Percentiles rank a stretch among this genome's conserved stretches.
Conservation (phyloP, 768 basidiomycete genomes). For the Clitopilus hobsonii region DNA sequence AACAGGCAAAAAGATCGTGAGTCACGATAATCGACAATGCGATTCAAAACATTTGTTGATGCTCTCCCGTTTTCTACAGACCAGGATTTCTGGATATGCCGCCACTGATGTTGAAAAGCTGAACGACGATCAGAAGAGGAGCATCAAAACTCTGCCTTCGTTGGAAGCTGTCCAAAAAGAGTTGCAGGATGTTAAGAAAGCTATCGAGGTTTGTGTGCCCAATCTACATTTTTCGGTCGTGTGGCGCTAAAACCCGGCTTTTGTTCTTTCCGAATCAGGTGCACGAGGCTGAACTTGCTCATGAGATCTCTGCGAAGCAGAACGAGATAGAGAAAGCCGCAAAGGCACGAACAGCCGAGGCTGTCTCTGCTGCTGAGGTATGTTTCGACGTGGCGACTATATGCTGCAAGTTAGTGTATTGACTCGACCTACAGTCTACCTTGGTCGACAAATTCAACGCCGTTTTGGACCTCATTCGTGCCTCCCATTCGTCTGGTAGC, state of each 20-base stretch:
- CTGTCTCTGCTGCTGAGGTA: conserved; percentile 59
- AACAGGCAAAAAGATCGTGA: conserved; percentile 80
- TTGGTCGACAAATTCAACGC: conserved; percentile 39
- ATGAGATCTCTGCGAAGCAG: conserved; percentile 50
- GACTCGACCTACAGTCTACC: conserved; percentile 32
- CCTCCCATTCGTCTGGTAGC: conserved; percentile 43
- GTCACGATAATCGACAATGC: conserved; percentile 18
- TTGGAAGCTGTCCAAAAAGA: conserved; percentile 81
- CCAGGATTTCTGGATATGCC: conserved; percentile 69
- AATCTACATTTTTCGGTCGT: neutral
- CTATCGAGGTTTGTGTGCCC: conserved; percentile 60
- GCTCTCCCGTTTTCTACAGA: conserved; percentile 32
- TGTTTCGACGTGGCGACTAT: conserved; percentile 4
- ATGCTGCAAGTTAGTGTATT: neutral
- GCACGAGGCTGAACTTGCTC: conserved; percentile 59
- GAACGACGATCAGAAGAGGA: conserved; percentile 83
- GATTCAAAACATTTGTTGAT: neutral
- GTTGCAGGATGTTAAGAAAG: conserved; percentile 78
- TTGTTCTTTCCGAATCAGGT: conserved; percentile 37
- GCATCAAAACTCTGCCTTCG: conserved; percentile 64
- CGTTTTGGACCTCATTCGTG: conserved; percentile 54
- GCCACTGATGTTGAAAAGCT: conserved; percentile 64
- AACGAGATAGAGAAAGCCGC: conserved; percentile 54
- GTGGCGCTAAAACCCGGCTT: conserved; percentile 8
- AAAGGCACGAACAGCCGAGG: conserved; percentile 48